Evolutionary conservation across 106 monocot genomes (phyloP).

Genomic region (Dendrobium nobile): DNA sequence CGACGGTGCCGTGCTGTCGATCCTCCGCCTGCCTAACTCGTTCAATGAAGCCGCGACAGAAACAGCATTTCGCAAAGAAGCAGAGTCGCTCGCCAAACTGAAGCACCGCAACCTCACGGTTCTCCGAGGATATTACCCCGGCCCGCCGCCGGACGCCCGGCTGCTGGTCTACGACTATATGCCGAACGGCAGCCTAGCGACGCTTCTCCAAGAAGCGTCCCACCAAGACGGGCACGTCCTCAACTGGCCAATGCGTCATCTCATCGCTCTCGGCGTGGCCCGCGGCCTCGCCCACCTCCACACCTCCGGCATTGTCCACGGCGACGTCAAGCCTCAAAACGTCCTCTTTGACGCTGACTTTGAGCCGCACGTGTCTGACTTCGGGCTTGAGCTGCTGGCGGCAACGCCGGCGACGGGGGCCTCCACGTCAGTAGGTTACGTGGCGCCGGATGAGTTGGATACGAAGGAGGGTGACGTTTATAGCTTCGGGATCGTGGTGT

Average conservation of each 20-base stretch:
- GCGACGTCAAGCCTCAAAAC: conserved; percentile 93
- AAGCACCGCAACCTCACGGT: conserved; percentile 92
- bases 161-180: conserved; percentile 97
- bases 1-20: conserved; percentile 78
- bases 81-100: conserved; percentile 73
- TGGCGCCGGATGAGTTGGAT: conserved; percentile 56
- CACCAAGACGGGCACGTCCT: conserved; percentile 91
- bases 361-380: conserved; percentile 81
- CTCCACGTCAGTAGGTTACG: conserved; percentile 63
- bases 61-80: conserved; percentile 71
- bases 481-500: conserved; percentile 92
- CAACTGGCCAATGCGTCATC: conserved; percentile 95
- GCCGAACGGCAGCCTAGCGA: conserved; percentile 93
- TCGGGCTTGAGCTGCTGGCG: conserved; percentile 68
- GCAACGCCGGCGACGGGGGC: conserved; percentile 17
- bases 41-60: conserved; percentile 32
- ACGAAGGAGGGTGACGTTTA: conserved; percentile 87
- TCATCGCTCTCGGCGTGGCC: conserved; percentile 85
- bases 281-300: conserved; percentile 80
- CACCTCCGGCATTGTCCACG: conserved; percentile 57
- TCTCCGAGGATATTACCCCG: conserved; percentile 86
- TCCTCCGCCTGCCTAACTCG: conserved; percentile 63
- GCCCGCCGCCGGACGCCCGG: conserved; percentile 79
- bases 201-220: conserved; percentile 86
- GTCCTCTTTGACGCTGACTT: conserved; percentile 94